Evolutionary conservation across 345 rosid species (phyloP), one percentile per base, ranked within the genome.

Genomic region (Limnanthes douglasii): DNA sequence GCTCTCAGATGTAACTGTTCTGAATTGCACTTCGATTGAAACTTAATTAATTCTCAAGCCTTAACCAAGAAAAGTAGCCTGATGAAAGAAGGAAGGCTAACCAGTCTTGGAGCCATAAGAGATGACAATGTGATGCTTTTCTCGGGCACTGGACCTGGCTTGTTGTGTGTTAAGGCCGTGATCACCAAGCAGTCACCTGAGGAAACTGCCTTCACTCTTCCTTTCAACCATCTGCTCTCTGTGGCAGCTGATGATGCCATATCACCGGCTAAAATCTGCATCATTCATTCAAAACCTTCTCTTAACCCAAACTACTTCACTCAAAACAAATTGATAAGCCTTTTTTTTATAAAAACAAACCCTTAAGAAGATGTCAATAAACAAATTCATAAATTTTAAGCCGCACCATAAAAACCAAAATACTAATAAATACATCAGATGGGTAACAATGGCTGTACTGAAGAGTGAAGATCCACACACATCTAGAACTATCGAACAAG

Each of bases 141-240:
- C 42, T 88, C 94, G 0, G 80, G 93, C 2, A 93, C 86, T 5
- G 75, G 76, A 15, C 95, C 97, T 8, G 74, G 24, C 40, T 62
- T 73, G 57, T 34, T 68, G 56, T 40, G 66, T 40, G 59, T 24
- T 59, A 79, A n/a, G 18, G 86, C 80, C 31, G 59, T 66, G 23
- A 88, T 46, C 8, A 88, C 84, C 69, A 83, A 64, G 60, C 70
- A 59, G 64, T 83, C 95, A 21, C 98, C 95, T 1, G 97, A 83
- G 1, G 78, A 45, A 34, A 88, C 94, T 21, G 86, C 71, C 59
- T 88, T 88, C 47, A 88, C 97, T 66, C 54, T 79, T 12, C 73
- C 95, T 40, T 61, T 74, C 58, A 64, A 74, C 75, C 75, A 70
- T 54, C 46, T 53, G 33, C 50, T 51, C 50, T 60, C 60, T 26